phyloP scores from a whole-genome alignment of 352 stramenopile species.

The Pythium biforme region DNA sequence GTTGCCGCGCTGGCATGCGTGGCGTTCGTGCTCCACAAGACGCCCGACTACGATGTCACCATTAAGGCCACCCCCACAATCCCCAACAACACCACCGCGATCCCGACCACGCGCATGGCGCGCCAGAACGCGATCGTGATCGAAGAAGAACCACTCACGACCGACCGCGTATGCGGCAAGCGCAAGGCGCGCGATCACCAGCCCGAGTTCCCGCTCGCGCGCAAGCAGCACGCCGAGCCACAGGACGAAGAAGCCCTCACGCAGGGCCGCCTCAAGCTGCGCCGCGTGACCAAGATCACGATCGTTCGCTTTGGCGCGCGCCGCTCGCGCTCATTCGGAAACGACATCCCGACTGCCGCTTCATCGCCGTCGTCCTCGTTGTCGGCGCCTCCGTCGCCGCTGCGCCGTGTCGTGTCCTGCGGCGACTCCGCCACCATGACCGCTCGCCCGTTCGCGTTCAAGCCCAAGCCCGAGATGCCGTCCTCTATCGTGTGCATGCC shows the following conservation, averaged over 20 bases:
- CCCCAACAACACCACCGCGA: background rate
- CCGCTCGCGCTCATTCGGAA: conserved; percentile 21
- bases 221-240: conserved; percentile 5
- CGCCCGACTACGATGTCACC: conserved; percentile 1
- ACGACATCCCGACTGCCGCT: background rate
- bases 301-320: conserved; percentile 4
- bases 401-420: conserved; percentile 31
- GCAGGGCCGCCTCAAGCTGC: conserved; percentile 27
- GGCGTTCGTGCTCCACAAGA: conserved; percentile 28
- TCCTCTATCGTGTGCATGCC: background rate
- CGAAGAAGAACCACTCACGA: conserved; percentile 4
- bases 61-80: background rate
- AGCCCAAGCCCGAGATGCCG: background rate
- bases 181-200: conserved; percentile 27
- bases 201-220: conserved; percentile 23
- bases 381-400: conserved; percentile 4
- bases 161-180: conserved; percentile 26
- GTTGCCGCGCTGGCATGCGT: conserved; percentile 27
- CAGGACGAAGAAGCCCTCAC: conserved; percentile 7
- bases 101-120: conserved; percentile 1
- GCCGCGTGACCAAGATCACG: conserved; percentile 16
- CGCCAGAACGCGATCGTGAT: conserved; percentile 17
- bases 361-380: background rate
- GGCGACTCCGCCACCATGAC: conserved; percentile 4
- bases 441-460: background rate